Evolutionary conservation across 345 rosid genomes (phyloP).

Genomic region (Pugionium dolabratum): DNA sequence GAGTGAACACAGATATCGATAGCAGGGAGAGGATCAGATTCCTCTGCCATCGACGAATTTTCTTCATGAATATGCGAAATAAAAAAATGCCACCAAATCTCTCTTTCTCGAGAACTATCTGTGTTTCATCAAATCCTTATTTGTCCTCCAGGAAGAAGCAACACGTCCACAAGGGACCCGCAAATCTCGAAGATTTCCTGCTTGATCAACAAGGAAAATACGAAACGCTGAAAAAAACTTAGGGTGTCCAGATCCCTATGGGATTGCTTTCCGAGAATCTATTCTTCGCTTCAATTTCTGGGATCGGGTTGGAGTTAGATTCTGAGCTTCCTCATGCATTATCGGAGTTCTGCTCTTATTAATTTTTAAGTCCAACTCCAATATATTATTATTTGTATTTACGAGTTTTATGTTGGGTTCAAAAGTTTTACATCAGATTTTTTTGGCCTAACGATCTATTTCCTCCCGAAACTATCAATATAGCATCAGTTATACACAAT

Average conservation of each 20-base stretch:
- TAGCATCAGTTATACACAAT: too few relatives aligned
- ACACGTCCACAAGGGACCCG: conserved; percentile 29
- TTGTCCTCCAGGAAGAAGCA: conserved; percentile 46
- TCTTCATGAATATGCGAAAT: conserved; percentile 59
- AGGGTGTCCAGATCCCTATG: conserved; percentile 42
- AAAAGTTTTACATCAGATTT: too few relatives aligned
- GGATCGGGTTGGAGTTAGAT: conserved; percentile 27
- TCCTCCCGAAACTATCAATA: too few relatives aligned
- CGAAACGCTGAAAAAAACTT: conserved; percentile 18
- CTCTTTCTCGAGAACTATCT: conserved; percentile 18
- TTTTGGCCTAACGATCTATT: too few relatives aligned
- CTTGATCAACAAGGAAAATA: conserved; percentile 41
- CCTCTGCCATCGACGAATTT: conserved; percentile 75
- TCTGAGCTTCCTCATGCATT: conserved; percentile 46
- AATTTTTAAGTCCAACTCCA: not conserved
- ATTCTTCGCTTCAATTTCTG: conserved; percentile 32
- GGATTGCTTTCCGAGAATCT: not conserved
- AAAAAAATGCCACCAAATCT: not conserved
- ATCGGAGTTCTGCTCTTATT: conserved; percentile 30
- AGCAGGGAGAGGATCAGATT: conserved; percentile 74
- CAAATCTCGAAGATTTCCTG: conserved; percentile 37
- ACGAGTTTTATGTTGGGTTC: too few relatives aligned
- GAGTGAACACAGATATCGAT: conserved; percentile 69
- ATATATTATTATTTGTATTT: too few relatives aligned
- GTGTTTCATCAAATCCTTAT: conserved; percentile 36